These are phyloP conservation scores for Penicillium parvum DNA, from an alignment of 495 filamentous ascomycete genomes.

Conservation along the genomic window DNA sequence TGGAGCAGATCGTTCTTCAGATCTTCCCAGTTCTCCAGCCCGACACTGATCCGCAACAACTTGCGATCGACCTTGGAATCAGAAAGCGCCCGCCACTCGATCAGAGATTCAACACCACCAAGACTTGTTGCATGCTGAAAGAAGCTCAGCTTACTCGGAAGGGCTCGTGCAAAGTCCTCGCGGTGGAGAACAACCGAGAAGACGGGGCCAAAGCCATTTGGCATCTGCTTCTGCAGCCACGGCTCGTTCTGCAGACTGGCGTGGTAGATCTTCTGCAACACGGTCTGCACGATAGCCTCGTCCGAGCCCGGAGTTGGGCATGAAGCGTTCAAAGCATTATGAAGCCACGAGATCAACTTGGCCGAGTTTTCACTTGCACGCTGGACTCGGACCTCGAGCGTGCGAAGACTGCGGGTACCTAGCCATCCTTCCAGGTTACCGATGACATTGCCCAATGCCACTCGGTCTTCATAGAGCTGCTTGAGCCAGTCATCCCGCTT, in stretches of 20 bases:
- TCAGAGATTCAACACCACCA: slow-evolving; percentile 85
- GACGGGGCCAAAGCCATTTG: slow-evolving; percentile 77
- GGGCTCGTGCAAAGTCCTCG: slow-evolving; percentile 50
- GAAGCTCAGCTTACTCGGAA: slow-evolving; percentile 69
- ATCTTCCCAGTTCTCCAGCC: slow-evolving; percentile 77
- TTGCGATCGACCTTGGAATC: slow-evolving; percentile 63
- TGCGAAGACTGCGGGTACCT: slow-evolving; percentile 73
- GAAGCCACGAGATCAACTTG: slow-evolving; percentile 63
- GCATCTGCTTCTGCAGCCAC: slow-evolving; percentile 85
- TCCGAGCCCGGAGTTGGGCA: slow-evolving; percentile 24
- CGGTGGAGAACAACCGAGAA: slow-evolving; percentile 63
- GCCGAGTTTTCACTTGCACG: slow-evolving; percentile 62
- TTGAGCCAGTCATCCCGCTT: slow-evolving; percentile 49
- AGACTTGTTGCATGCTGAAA: slow-evolving; percentile 91
- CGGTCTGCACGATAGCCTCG: slow-evolving; percentile 36
- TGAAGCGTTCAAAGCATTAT: slow-evolving; percentile 34
- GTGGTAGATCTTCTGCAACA: slow-evolving; percentile 61
- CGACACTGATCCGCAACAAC: slow-evolving; percentile 72
- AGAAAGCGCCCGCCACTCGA: slow-evolving; percentile 65
- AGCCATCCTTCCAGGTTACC: slow-evolving; percentile 85
- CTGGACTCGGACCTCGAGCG: slow-evolving; percentile 70
- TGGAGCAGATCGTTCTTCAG: slow-evolving; percentile 65
- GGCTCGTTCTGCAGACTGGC: slow-evolving; percentile 64
- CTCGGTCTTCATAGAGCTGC: slow-evolving; percentile 55
- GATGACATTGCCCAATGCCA: slow-evolving; percentile 70